Evolutionary conservation across 1,284 basidiomycete species (phyloP), one percentile per base, ranked within the genome.

Genomic region (Testicularia cyperi): DNA sequence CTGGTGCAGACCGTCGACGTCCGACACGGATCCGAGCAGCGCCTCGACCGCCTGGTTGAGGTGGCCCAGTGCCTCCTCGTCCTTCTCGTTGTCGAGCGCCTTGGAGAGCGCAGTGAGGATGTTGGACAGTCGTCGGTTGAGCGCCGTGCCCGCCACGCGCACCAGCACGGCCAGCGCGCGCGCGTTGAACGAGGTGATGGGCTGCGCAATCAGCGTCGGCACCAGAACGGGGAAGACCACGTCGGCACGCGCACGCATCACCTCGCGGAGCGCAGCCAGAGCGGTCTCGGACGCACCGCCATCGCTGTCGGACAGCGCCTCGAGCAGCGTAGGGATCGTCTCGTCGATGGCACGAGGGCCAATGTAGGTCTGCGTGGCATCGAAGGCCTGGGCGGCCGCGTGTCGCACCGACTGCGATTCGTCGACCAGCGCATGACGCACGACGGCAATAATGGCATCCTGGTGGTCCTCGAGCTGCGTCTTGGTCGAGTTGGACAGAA

Each of bases 211-310:
- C 56, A 98, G 82, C 6, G 92, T 92, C 0, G 94, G 95, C 38
- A 98, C 90, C 42, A 98, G 81, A n/a, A 95, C 88, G 0, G 95
- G 95, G 88, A 98, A 97, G 38, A 99, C 92, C 12, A 88, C 92
- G 33, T 75, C 71, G 9, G 70, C 48, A 16, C 68, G 65, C 22
- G 71, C 70, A 15, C 73, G 63, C 65, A 76, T 73, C 18, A 97
- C 90, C 80, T 98, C 95, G 65, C 84, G 86, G 38, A 98, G 80
- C 1, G 95, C 95, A 34, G 81, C 78, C 18, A 99, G 81, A 10
- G 95, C 92, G n/a, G 94, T 96, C 22, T 90, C 92, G 13, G 92
- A 94, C 24, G 86, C 85, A 67, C 87, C 88, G n/a, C 60, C 68
- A 32, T 60, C 57, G 10, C 45, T 60, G 25, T 67, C 63, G 31